Percentiles rank a stretch among this genome's conserved stretches.
Conservation (phyloP, 805 yeast species). For the Blastobotrys chiropterorum region DNA sequence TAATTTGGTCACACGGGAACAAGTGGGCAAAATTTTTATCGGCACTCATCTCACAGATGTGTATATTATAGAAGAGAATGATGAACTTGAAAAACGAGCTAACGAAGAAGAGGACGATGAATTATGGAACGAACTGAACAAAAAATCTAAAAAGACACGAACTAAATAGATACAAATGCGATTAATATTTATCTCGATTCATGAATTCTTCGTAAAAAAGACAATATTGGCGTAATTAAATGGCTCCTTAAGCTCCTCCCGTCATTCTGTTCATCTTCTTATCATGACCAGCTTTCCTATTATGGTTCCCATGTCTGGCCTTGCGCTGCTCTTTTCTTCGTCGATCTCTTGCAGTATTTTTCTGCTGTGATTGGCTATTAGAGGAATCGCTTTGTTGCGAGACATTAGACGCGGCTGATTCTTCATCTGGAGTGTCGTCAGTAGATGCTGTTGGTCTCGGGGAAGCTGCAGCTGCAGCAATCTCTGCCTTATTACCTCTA, state of each 20-base stretch:
- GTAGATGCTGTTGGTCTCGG: constrained; percentile 1
- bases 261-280: constrained; percentile 39
- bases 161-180: constrained; percentile 15
- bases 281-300: constrained; percentile 55
- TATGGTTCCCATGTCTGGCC: constrained; percentile 55
- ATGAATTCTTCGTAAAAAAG: neutral
- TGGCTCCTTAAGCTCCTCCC: constrained; percentile 4
- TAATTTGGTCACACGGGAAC: constrained; percentile 51
- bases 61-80: constrained; percentile 39
- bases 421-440: neutral
- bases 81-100: constrained; percentile 29
- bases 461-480: neutral
- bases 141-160: constrained; percentile 5
- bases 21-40: constrained; percentile 63
- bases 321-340: constrained; percentile 38
- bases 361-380: neutral
- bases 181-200: too few relatives aligned
- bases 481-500: constrained; percentile 34
- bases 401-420: neutral
- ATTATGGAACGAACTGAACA: constrained; percentile 34
- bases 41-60: constrained; percentile 64
- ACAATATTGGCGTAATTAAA: constrained; percentile 2
- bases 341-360: neutral
- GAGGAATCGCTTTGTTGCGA: too few relatives aligned
- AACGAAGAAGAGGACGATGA: constrained; percentile 32